Percentiles rank a stretch among this genome's conserved stretches.
These are phyloP conservation scores for Fusarium sarcochroum DNA, from an alignment of 2,329 filamentous ascomycete species.

Conservation along the genomic window DNA sequence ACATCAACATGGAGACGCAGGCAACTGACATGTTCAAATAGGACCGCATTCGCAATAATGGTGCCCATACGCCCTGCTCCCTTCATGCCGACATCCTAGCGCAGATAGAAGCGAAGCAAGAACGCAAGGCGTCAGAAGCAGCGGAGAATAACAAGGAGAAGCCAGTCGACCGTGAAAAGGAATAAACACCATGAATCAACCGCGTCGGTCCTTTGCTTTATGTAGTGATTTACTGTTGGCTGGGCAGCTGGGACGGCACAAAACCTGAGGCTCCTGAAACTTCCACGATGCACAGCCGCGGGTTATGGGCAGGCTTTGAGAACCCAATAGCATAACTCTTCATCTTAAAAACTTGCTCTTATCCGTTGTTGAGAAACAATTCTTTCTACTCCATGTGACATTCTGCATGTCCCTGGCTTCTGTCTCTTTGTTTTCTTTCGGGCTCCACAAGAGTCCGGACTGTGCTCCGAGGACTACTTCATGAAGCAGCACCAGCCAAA, in stretches of 20 bases:
- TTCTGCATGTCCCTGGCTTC: background rate
- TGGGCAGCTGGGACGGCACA: background rate
- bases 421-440: too few species aligned
- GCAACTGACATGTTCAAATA: background rate
- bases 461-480: background rate
- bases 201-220: too few species aligned
- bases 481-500: constrained; percentile 34
- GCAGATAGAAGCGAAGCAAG: constrained; percentile 39
- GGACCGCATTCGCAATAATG: constrained; percentile 45
- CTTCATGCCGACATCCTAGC: constrained; percentile 47
- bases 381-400: background rate
- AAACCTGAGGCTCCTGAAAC: background rate
- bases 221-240: too few species aligned
- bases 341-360: background rate
- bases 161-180: background rate
- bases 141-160: background rate
- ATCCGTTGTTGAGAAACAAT: background rate
- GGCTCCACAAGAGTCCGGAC: too few species aligned
- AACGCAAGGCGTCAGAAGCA: constrained; percentile 9
- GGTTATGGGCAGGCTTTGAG: too few species aligned
- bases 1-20: fast-evolving
- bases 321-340: too few species aligned
- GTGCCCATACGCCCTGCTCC: constrained; percentile 46
- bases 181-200: background rate
- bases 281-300: background rate